These are phyloP conservation scores for Suhomyces vadensis DNA, from an alignment of 805 yeast genomes.

Conservation along the genomic window DNA sequence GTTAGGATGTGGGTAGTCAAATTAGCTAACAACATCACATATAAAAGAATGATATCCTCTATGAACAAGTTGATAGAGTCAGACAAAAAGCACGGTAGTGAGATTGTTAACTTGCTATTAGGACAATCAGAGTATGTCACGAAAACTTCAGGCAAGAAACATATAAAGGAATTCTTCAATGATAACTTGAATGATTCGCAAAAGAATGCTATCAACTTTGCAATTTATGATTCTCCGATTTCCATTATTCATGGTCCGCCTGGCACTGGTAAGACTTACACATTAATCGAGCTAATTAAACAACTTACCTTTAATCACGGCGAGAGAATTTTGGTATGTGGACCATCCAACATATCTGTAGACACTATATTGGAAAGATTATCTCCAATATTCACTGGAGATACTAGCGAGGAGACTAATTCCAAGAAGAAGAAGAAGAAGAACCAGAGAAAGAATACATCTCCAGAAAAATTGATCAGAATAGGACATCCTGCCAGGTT, in stretches of 20 bases:
- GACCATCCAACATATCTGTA: slow-evolving; percentile 90
- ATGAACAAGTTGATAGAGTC: slow-evolving; percentile 64
- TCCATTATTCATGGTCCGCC: slow-evolving; percentile 77
- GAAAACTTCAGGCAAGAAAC: not conserved
- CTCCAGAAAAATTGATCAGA: slow-evolving; percentile 56
- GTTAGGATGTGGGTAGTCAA: slow-evolving; percentile 66
- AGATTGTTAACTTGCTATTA: slow-evolving; percentile 45
- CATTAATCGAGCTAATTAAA: slow-evolving; percentile 76
- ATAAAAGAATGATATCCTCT: slow-evolving; percentile 76
- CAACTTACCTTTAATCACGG: slow-evolving; percentile 54
- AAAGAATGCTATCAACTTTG: slow-evolving; percentile 64
- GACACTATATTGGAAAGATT: slow-evolving; percentile 87
- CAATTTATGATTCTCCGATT: slow-evolving; percentile 56
- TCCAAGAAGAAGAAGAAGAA: slow-evolving; percentile 13
- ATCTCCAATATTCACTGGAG: slow-evolving; percentile 28
- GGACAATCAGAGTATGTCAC: slow-evolving; percentile 41
- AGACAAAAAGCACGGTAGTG: slow-evolving; percentile 29
- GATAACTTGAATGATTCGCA: slow-evolving; percentile 66
- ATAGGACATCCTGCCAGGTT: slow-evolving; percentile 94
- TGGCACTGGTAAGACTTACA: slow-evolving; percentile 82
- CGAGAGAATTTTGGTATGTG: slow-evolving; percentile 77
- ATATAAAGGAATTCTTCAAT: slow-evolving; percentile 38
- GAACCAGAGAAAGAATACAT: slow-evolving; percentile 40
- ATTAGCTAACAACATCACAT: slow-evolving; percentile 66
- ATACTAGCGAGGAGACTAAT: slow-evolving; percentile 4